Evolutionary conservation across 108 stramenopile genomes (phyloP), one percentile per base, ranked within the genome.

Genomic region (Bacterosira constricta): DNA sequence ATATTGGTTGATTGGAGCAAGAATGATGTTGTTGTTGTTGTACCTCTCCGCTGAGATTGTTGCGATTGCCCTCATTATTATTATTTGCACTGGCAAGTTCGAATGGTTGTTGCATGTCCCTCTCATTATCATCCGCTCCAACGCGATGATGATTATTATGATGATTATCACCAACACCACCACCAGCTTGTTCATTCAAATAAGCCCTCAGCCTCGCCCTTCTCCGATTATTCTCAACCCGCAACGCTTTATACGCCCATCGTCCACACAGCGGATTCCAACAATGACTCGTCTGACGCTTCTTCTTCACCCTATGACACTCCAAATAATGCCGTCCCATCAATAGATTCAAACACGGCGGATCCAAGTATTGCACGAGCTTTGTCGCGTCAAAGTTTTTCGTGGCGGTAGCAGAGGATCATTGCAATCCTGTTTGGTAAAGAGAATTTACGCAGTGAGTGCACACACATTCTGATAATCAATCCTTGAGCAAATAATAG

Each of bases 181-280:
- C n/a, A n/a, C n/a, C n/a, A n/a, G n/a, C n/a, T n/a, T n/a, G n/a
- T n/a, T n/a, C n/a, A n/a, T n/a, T n/a, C n/a, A n/a, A n/a, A n/a
- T n/a, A n/a, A 61, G 17, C 44, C 41, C 30, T 30, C 49, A 13
- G 37, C 55, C 30, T 56, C 26, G 25, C 8, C 30, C 20, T 12
- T 50, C 36, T 1, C 6, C 32, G 35, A 37, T 20, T 56, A 59
- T 46, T 30, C 31, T 44, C 27, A 32, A 26, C 32, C 44, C n/a
- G 58, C 34, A 26, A 69, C 63, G 88, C 86, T 64, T 90, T 91
- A 70, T 89, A 89, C 34, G 91, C 91, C 94, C 94, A 95, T 53
- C 84, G 70, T 32, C 94, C 94, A 62, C 94, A 95, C 34, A 85
- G 62, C 12, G 90, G 86, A 75, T 96, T 93, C 94, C 94, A 96